Conservation (phyloP, 176 grass and related monocot species). For the Saccharum officinarum region DNA sequence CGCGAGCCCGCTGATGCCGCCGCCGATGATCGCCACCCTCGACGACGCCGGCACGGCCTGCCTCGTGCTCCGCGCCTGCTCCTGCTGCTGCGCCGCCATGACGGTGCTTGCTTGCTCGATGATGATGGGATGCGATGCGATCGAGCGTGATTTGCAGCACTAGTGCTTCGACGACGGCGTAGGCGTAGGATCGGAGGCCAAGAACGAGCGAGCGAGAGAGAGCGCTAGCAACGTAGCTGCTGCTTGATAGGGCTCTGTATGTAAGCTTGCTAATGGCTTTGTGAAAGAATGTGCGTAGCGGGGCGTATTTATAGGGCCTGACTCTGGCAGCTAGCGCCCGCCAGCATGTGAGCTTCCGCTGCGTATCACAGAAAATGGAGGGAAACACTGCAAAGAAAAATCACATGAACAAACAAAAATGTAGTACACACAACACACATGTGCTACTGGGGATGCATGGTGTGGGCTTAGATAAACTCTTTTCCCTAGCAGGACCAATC, state of each 20-base stretch:
- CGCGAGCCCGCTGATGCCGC: slow-evolving; percentile 82
- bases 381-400: slow-evolving; percentile 30
- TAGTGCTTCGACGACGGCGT: not conserved
- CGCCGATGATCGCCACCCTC: slow-evolving; percentile 87
- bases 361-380: slow-evolving; percentile 37
- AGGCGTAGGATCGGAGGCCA: not conserved
- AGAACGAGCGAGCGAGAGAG: not conserved
- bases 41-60: slow-evolving; percentile 28
- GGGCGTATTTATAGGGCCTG: slow-evolving; percentile 49
- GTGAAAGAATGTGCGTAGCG: not conserved
- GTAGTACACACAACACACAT: not conserved
- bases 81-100: slow-evolving; percentile 13
- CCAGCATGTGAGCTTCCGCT: slow-evolving; percentile 20
- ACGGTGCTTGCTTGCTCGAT: not conserved
- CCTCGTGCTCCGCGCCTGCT: slow-evolving; percentile 38
- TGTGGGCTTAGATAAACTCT: not conserved
- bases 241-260: not conserved
- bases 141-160: not conserved
- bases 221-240: not conserved
- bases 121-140: not conserved
- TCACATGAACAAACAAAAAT: not conserved
- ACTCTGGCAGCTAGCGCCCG: not conserved
- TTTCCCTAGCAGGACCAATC: not conserved
- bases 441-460: not conserved
- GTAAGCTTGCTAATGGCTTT: not conserved